Percentiles rank a stretch among this genome's conserved stretches.
Conservation (phyloP, 352 stramenopile species). For the Phytophthora niederhauseri region DNA sequence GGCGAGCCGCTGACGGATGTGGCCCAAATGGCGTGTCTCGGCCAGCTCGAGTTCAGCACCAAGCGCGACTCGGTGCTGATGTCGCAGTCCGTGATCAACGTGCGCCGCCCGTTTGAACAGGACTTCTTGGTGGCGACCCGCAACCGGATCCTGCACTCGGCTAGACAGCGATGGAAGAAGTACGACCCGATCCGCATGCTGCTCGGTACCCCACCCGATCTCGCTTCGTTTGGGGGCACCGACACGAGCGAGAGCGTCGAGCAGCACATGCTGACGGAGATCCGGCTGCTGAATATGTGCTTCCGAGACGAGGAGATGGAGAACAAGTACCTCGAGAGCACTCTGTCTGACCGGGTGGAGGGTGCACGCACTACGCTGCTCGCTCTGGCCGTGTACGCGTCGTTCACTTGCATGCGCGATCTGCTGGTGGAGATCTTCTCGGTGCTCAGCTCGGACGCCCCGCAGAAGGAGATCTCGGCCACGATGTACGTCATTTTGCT, state of each 20-base stretch:
- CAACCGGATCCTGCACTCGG: constrained; percentile 56
- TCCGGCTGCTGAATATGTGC: constrained; percentile 57
- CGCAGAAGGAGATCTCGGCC: constrained; percentile 25
- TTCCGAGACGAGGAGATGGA: constrained; percentile 82
- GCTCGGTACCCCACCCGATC: constrained; percentile 55
- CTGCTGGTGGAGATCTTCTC: constrained; percentile 55
- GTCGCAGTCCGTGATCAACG: constrained; percentile 44
- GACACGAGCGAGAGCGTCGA: constrained; percentile 50
- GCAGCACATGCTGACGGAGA: constrained; percentile 70
- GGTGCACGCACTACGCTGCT: constrained; percentile 66
- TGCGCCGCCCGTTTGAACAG: constrained; percentile 49
- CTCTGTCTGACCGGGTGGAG: constrained; percentile 63
- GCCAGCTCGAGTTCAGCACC: constrained; percentile 63
- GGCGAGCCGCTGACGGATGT: constrained; percentile 71
- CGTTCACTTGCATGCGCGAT: constrained; percentile 75
- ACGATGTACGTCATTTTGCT: constrained; percentile 47
- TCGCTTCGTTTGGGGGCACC: constrained; percentile 42
- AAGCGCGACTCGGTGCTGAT: constrained; percentile 73
- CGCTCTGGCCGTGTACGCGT: constrained; percentile 57
- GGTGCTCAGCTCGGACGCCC: constrained; percentile 25
- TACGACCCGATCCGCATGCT: constrained; percentile 64
- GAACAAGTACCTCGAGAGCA: constrained; percentile 73
- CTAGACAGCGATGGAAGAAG: constrained; percentile 58
- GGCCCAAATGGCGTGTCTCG: constrained; percentile 57
- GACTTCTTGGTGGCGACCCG: constrained; percentile 60